Evolutionary conservation across 2,329 filamentous ascomycete species (phyloP).

Genomic region (Coniochaeta prunicola): DNA sequence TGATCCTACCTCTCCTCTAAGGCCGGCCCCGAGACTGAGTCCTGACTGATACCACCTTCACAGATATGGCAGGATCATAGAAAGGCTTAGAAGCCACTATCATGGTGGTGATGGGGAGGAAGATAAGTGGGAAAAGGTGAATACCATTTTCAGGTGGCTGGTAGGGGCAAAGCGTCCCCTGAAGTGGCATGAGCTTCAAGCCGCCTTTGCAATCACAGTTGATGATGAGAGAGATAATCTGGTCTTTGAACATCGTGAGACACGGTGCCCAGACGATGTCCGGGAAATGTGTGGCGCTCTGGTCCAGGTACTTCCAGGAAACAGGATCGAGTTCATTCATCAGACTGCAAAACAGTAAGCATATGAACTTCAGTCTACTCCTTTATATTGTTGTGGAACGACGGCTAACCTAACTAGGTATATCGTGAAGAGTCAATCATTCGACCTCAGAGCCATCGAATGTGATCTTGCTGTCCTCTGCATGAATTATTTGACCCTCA

Average conservation of each 20-base stretch:
- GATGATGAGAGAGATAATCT: constrained; percentile 3
- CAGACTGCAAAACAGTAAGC: constrained; percentile 26
- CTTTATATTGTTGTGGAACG: not conserved
- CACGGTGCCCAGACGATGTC: constrained; percentile 16
- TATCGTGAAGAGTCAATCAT: constrained; percentile 15
- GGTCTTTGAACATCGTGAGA: constrained; percentile 13
- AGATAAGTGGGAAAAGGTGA: constrained; percentile 16
- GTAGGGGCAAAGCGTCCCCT: constrained; percentile 30
- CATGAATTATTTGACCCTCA: constrained; percentile 24
- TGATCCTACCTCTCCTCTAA: not conserved
- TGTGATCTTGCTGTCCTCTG: constrained; percentile 23
- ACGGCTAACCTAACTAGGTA: constrained; percentile 8
- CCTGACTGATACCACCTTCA: not conserved
- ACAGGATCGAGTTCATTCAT: constrained; percentile 29
- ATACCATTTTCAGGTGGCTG: constrained; percentile 30
- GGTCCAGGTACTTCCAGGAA: constrained; percentile 22
- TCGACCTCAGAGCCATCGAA: constrained; percentile 17
- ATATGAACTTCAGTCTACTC: not conserved
- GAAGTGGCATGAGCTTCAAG: constrained; percentile 32
- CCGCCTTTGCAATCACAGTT: constrained; percentile 17
- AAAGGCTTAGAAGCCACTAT: not conserved
- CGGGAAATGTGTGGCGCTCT: constrained; percentile 23
- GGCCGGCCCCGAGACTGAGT: not conserved
- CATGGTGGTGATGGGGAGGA: not conserved
- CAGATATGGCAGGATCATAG: constrained; percentile 20